Evolutionary conservation across 1,139 yeast species (phyloP), one percentile per base, ranked within the genome.

Genomic region (Saccharomycopsis crataegensis): DNA sequence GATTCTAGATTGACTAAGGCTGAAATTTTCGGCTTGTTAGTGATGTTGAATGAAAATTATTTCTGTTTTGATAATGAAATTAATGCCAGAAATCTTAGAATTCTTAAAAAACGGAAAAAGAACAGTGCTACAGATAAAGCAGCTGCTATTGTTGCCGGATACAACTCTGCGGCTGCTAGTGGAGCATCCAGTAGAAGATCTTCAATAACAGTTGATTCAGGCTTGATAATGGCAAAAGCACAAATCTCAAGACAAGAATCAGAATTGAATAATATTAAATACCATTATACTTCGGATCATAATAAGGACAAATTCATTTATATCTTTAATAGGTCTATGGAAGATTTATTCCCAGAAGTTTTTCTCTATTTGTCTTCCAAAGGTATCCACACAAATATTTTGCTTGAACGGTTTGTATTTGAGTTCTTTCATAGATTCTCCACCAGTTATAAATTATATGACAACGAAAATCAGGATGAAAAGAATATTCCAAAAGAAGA

Each of bases 51-150:
- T 47, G 59, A 57, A 47, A 57, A 57, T 33, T 57, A 57, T 32
- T 57, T 57, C 46, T 55, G 52, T 44, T 57, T 57, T 43, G 59
- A 57, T 41, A 57, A 57, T 45, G 53, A 57, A n/a, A 54, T 56
- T 31, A 56, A 56, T 37, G 51, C 41, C 4, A 51, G 43, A 40
- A 55, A 57, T 37, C 31, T 52, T n/a, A 17, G 28, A 11, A 49
- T 55, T 16, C 31, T 55, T 6, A 54, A 55, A 46, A 33, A 45
- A 8, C 38, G 41, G 17, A 55, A 45, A 32, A 48, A 43, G 12
- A 32, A 9, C 6, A 22, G 17, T 6, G 14, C 17, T 8, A 36
- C 14, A 14, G 53, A 44, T 8, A 47, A 47, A 31, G 32, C 49
- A 5, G 28, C 28, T 8, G 43, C 43, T 8, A 46, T 32, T n/a